A percentile compares a stretch with the other conserved stretches of the same genome.
Evolutionary conservation across 2,329 filamentous ascomycete genomes (phyloP).

Genomic region (Trichoderma endophyticum): DNA sequence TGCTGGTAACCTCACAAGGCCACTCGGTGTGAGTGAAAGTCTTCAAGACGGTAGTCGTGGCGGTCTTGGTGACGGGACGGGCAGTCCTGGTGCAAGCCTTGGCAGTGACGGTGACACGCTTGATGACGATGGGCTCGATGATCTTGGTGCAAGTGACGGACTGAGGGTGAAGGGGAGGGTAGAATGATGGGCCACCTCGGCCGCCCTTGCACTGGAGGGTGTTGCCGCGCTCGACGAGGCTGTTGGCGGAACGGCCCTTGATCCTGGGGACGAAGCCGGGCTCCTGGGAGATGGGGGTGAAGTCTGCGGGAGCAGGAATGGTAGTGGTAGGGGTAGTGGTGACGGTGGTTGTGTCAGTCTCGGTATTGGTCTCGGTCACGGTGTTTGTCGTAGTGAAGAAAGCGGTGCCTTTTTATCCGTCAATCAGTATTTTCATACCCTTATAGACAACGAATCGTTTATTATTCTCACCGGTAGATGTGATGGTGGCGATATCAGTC

Average conservation of each 20-base stretch:
- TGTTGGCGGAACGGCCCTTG: conserved; percentile 12
- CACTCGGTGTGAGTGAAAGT: conserved; percentile 4
- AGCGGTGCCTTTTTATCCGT: not conserved
- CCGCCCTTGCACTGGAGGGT: not conserved
- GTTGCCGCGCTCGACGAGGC: not conserved
- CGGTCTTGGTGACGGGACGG: not conserved
- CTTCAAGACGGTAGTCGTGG: not conserved
- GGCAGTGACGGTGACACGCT: conserved; percentile 6
- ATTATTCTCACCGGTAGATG: not conserved
- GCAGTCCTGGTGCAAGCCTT: conserved; percentile 3
- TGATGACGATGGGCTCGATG: conserved; percentile 4
- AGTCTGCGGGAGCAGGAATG: conserved; percentile 5
- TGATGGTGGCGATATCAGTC: not conserved
- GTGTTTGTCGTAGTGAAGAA: conserved; percentile 5
- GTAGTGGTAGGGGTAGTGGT: conserved; percentile 13
- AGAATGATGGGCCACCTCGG: not conserved
- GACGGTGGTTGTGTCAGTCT: not conserved
- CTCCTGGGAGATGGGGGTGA: conserved; percentile 7
- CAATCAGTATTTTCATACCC: not conserved
- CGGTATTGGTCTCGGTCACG: not conserved
- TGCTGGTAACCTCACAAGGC: conserved; percentile 9
- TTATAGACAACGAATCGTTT: not conserved
- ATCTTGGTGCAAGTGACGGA: conserved; percentile 7
- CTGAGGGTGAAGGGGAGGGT: conserved; percentile 9
- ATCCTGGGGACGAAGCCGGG: conserved; percentile 1